phyloP scores from a whole-genome alignment of 75 land plant genomes.

The Larix kaempferi region DNA sequence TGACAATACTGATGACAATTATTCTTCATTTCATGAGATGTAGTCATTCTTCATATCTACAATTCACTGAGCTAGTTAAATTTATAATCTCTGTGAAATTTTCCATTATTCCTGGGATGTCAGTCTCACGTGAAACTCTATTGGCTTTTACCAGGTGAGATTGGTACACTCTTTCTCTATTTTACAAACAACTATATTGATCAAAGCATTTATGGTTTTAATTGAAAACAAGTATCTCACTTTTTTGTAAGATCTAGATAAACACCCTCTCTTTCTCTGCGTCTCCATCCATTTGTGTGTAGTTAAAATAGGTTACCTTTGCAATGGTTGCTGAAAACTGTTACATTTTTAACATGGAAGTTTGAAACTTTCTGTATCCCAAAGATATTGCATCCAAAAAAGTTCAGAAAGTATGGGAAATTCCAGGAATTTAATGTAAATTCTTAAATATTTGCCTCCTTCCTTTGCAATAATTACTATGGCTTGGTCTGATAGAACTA shows the following conservation, averaged over 20 bases:
- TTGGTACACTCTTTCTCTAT: background rate
- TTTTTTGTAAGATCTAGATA: too few relatives aligned
- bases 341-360: background rate
- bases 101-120: constrained; percentile 97
- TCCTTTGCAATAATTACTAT: too few relatives aligned
- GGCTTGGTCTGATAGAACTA: too few relatives aligned
- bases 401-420: background rate
- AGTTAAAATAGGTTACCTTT: background rate
- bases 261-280: too few relatives aligned
- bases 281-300: background rate
- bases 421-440: background rate
- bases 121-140: constrained; percentile 98
- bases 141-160: constrained; percentile 94
- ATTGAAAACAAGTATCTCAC: background rate
- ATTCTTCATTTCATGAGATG: constrained; percentile 81
- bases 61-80: constrained; percentile 63
- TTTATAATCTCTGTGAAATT: constrained; percentile 88
- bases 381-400: background rate
- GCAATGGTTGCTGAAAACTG: background rate
- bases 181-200: too few relatives aligned
- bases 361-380: background rate
- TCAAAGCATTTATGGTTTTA: too few relatives aligned
- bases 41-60: constrained; percentile 76
- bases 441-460: background rate
- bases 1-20: constrained; percentile 81